Evolutionary conservation across 345 rosid species (phyloP).

Genomic region (Eucalyptus virginea): DNA sequence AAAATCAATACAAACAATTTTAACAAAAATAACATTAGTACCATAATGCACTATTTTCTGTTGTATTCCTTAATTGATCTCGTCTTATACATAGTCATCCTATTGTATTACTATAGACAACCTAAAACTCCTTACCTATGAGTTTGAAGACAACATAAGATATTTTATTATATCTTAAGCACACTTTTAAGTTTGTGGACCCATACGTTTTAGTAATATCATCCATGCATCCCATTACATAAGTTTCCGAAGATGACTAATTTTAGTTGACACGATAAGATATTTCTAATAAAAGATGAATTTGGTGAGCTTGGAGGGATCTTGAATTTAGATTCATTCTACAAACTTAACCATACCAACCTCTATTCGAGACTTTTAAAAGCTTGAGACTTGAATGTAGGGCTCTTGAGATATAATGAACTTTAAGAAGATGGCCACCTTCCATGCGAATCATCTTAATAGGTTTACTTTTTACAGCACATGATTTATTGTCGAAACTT

Average conservation of each 20-base stretch:
- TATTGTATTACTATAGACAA: neutral
- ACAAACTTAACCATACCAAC: neutral
- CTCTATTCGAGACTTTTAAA: neutral
- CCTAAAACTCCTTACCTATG: neutral
- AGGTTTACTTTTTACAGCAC: neutral
- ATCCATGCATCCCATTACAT: neutral
- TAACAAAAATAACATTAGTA: neutral
- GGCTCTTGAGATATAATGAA: neutral
- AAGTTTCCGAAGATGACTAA: neutral
- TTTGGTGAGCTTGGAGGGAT: neutral
- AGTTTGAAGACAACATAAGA: neutral
- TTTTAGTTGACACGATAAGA: neutral
- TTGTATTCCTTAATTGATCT: neutral
- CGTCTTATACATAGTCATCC: neutral
- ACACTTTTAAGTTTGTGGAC: neutral
- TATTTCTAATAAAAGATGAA: neutral
- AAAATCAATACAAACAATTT: neutral
- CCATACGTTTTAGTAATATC: neutral
- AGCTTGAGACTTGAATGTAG: neutral
- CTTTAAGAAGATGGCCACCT: neutral
- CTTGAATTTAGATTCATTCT: neutral
- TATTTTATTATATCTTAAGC: neutral
- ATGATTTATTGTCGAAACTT: neutral
- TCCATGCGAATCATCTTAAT: neutral
- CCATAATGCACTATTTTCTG: neutral